phyloP scores from a whole-genome alignment of 345 rosid species.

The Eucalyptus virginea region DNA sequence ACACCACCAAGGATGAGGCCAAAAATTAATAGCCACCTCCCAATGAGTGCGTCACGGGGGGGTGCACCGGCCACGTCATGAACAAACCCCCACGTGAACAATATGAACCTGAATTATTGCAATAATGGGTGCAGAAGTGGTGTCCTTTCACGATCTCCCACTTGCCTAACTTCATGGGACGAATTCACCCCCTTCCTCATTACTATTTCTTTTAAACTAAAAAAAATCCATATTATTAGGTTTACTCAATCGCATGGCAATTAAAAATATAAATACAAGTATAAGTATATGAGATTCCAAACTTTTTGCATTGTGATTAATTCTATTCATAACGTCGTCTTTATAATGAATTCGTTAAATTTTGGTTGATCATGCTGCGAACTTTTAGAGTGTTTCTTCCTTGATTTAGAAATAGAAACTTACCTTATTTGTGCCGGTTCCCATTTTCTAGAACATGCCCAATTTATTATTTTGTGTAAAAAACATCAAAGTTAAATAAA shows the following conservation, averaged over 20 bases:
- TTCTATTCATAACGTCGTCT: neutral
- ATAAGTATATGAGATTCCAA: too few relatives aligned
- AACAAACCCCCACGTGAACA: neutral
- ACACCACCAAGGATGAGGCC: neutral
- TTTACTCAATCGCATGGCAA: neutral
- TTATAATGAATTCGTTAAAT: fast-evolving
- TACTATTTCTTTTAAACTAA: neutral
- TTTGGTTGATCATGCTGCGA: neutral
- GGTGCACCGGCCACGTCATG: neutral
- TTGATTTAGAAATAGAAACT: fast-evolving
- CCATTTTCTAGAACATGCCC: neutral
- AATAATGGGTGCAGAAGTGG: neutral
- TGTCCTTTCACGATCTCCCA: neutral
- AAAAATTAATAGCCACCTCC: neutral
- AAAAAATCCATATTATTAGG: neutral
- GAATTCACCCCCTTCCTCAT: neutral
- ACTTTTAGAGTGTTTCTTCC: fast-evolving
- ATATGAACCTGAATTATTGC: neutral
- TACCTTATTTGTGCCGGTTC: fast-evolving
- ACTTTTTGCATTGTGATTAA: too few relatives aligned
- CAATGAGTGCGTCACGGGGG: neutral
- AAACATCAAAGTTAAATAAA: neutral
- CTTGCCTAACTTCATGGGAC: neutral
- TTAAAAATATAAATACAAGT: too few relatives aligned
- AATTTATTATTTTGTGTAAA: neutral